Evolutionary conservation across 2,329 filamentous ascomycete genomes (phyloP).

Genomic region (Tolypocladium ophioglossoides): DNA sequence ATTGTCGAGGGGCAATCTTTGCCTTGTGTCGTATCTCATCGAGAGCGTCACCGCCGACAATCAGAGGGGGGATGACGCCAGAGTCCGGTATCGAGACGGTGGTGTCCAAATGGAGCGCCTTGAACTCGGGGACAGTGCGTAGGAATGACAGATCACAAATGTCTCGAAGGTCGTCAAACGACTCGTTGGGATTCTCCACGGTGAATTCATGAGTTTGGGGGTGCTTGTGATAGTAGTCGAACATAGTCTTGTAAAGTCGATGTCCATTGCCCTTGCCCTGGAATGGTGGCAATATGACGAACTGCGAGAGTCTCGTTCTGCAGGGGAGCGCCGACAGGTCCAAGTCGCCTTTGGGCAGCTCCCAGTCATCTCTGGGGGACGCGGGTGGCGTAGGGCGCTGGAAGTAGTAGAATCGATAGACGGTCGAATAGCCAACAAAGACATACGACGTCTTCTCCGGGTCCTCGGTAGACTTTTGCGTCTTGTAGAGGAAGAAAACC

Average conservation of each 20-base stretch:
- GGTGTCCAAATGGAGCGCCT: constrained; percentile 43
- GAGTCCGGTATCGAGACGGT: constrained; percentile 36
- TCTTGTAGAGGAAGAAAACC: constrained; percentile 76
- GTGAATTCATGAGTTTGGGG: constrained; percentile 71
- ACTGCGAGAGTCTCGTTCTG: constrained; percentile 83
- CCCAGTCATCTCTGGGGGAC: constrained; percentile 29
- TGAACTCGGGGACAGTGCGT: constrained; percentile 47
- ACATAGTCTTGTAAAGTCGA: constrained; percentile 72
- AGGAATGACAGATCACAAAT: constrained; percentile 60
- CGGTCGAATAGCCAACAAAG: constrained; percentile 82
- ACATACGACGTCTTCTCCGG: constrained; percentile 52
- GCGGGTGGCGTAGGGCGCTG: constrained; percentile 34
- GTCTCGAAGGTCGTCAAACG: constrained; percentile 72
- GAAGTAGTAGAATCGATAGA: constrained; percentile 74
- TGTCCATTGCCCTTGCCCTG: constrained; percentile 72
- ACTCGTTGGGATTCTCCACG: constrained; percentile 86
- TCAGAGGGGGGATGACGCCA: constrained; percentile 34
- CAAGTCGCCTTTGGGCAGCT: constrained; percentile 33
- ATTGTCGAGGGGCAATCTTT: constrained; percentile 72
- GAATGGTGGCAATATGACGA: constrained; percentile 80
- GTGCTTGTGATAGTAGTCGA: constrained; percentile 55
- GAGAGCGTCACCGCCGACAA: constrained; percentile 47
- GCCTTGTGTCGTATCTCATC: constrained; percentile 46
- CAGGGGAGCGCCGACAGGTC: constrained; percentile 55
- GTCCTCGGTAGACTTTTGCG: constrained; percentile 32